Conservation (phyloP, 192 early-diverging fungal species). For the Chytriomyces sp. region DNA sequence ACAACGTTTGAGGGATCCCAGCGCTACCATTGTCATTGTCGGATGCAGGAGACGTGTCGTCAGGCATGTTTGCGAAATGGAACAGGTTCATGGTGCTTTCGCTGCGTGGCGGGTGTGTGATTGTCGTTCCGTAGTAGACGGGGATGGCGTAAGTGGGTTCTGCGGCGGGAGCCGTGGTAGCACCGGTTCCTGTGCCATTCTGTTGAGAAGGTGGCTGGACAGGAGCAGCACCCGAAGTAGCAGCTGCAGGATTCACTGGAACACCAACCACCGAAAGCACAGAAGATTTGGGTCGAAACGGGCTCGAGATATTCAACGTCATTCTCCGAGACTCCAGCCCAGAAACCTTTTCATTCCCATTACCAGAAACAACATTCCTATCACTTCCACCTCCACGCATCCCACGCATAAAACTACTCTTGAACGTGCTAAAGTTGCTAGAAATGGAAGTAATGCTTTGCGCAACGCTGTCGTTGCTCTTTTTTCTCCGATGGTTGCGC, state of each 20-base stretch:
- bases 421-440: slow-evolving; percentile 15
- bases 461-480: slow-evolving; percentile 24
- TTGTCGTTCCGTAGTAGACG: slow-evolving; percentile 12
- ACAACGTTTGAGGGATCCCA: slow-evolving; percentile 13
- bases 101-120: not conserved
- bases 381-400: not conserved
- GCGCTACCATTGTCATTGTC: not conserved
- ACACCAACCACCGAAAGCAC: not conserved
- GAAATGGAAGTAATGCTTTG: slow-evolving; percentile 22
- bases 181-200: not conserved
- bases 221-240: not conserved
- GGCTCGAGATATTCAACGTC: slow-evolving; percentile 20
- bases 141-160: slow-evolving; percentile 29
- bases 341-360: not conserved
- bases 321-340: not conserved
- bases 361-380: not conserved
- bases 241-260: not conserved
- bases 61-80: not conserved
- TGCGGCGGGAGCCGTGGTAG: slow-evolving; percentile 1
- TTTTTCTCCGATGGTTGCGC: not conserved
- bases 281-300: slow-evolving; percentile 12
- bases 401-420: slow-evolving; percentile 14
- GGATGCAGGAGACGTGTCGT: not conserved
- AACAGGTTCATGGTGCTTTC: slow-evolving; percentile 18
- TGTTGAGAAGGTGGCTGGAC: not conserved